A percentile compares a stretch with the other conserved stretches of the same genome.
Conservation (phyloP, 2,329 filamentous ascomycete genomes). For the Paraconiothyrium brasiliense region DNA sequence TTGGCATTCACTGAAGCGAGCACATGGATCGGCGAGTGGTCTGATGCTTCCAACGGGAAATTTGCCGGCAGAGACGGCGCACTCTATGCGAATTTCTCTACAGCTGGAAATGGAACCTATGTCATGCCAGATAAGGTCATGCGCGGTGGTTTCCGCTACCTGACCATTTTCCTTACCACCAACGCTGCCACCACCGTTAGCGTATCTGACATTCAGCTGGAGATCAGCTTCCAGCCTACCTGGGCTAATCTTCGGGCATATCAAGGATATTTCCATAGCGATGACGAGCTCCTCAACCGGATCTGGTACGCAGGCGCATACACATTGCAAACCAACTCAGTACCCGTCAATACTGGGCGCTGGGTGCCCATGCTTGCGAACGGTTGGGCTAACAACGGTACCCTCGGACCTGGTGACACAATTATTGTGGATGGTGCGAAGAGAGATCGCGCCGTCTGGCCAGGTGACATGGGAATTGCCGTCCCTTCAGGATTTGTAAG, state of each 20-base stretch:
- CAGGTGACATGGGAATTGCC: slow-evolving; percentile 62
- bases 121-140: slow-evolving; percentile 56
- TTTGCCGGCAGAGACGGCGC: slow-evolving; percentile 56
- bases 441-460: slow-evolving; percentile 55
- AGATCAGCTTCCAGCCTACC: slow-evolving; percentile 60
- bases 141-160: slow-evolving; percentile 64
- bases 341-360: slow-evolving; percentile 51
- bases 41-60: slow-evolving; percentile 54
- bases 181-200: slow-evolving; percentile 46
- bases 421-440: slow-evolving; percentile 54
- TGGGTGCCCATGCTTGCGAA: slow-evolving; percentile 40
- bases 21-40: slow-evolving; percentile 55
- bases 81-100: slow-evolving; percentile 55
- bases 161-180: slow-evolving; percentile 58
- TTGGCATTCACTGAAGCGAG: slow-evolving; percentile 55
- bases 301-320: slow-evolving; percentile 64
- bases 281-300: slow-evolving; percentile 47
- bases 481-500: slow-evolving; percentile 57
- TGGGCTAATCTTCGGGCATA: slow-evolving; percentile 56
- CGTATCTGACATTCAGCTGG: slow-evolving; percentile 52
- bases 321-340: slow-evolving; percentile 60
- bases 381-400: slow-evolving; percentile 54
- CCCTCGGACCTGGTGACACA: slow-evolving; percentile 47
- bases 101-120: slow-evolving; percentile 48
- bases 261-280: slow-evolving; percentile 47